Evolutionary conservation across 352 stramenopile genomes (phyloP).

Genomic region (Globisporangium alternatum): DNA sequence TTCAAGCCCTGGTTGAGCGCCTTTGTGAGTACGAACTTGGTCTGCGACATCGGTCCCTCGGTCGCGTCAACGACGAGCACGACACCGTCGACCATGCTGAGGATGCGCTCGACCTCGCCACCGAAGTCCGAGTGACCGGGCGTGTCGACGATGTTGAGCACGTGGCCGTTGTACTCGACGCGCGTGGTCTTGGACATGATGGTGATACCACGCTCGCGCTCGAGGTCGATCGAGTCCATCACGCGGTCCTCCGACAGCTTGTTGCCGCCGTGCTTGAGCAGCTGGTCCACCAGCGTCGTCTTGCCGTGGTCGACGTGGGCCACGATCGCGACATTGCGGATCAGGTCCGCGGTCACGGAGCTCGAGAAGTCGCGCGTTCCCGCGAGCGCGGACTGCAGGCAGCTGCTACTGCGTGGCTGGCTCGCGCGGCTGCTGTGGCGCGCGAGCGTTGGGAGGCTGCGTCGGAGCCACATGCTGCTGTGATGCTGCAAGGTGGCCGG

Average conservation of each 20-base stretch:
- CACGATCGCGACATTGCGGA: constrained; percentile 90
- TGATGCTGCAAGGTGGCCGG: neutral
- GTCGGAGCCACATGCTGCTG: constrained; percentile 59
- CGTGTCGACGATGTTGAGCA: constrained; percentile 98
- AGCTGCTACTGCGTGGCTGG: constrained; percentile 16
- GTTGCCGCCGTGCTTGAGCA: constrained; percentile 96
- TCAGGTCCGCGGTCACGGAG: constrained; percentile 41
- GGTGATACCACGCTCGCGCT: constrained; percentile 98
- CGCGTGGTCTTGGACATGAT: constrained; percentile 99
- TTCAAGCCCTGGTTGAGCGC: constrained; percentile 91
- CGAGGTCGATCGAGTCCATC: constrained; percentile 98
- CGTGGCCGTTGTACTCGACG: constrained; percentile 92
- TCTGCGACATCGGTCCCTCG: constrained; percentile 97
- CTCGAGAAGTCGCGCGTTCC: constrained; percentile 42
- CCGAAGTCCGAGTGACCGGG: constrained; percentile 98
- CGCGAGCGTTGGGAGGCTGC: constrained; percentile 43
- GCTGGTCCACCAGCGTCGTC: constrained; percentile 97
- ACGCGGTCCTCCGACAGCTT: constrained; percentile 85
- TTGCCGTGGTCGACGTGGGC: constrained; percentile 99
- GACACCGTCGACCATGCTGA: constrained; percentile 97
- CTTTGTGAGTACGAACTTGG: constrained; percentile 98
- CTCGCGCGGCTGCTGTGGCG: constrained; percentile 34
- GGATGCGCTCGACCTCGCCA: constrained; percentile 97
- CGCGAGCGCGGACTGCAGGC: constrained; percentile 16
- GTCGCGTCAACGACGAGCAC: constrained; percentile 97